Conservation (phyloP, 2,329 filamentous ascomycete species). For the Drechslerella stenobrocha region DNA sequence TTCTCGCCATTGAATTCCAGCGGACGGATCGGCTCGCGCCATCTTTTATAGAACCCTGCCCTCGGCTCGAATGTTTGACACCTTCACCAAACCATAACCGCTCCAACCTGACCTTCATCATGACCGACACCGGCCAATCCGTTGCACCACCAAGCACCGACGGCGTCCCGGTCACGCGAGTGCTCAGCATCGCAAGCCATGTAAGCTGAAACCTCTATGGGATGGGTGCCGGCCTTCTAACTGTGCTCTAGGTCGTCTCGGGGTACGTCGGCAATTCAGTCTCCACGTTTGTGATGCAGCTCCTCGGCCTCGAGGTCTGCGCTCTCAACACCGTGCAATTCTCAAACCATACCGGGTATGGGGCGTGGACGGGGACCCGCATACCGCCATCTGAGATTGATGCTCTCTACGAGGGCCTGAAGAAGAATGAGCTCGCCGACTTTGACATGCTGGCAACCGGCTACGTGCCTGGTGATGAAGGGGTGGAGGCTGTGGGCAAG, state of each 20-base stretch:
- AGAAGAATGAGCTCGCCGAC: constrained; percentile 78
- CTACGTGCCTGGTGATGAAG: constrained; percentile 85
- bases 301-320: constrained; percentile 87
- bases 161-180: constrained; percentile 33
- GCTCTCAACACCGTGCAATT: constrained; percentile 97
- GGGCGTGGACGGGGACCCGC: constrained; percentile 81
- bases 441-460: constrained; percentile 95
- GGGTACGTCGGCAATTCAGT: constrained; percentile 97
- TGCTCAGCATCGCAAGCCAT: constrained; percentile 46
- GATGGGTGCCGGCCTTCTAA: neutral
- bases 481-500: constrained; percentile 77
- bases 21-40: no score
- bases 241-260: constrained; percentile 57
- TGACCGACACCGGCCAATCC: constrained; percentile 27
- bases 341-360: constrained; percentile 95
- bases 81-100: neutral
- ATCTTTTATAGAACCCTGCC: no score
- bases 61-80: constrained; percentile 11
- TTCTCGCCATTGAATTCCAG: no score
- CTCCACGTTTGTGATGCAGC: constrained; percentile 91
- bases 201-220: constrained; percentile 14
- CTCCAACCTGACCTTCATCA: constrained; percentile 3
- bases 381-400: constrained; percentile 79
- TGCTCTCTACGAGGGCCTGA: constrained; percentile 80
- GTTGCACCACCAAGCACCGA: constrained; percentile 26